Evolutionary conservation across 768 basidiomycete species (phyloP), one percentile per base, ranked within the genome.

Genomic region (Rhizopogon vesiculosus): DNA sequence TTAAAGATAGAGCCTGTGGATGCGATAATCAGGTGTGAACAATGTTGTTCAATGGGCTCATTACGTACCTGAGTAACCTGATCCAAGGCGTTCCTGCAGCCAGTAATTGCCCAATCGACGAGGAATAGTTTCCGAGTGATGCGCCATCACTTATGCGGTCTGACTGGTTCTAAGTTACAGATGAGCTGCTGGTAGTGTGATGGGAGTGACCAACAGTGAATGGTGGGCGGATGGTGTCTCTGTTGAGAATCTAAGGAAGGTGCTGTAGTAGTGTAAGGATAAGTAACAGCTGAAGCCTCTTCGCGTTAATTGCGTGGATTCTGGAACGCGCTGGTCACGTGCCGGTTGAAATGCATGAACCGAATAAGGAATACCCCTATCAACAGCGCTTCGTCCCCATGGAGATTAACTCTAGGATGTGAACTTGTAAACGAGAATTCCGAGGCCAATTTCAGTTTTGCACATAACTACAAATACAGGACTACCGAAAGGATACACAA

Each of bases 61-160:
- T 16, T 16, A 64, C 76, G 55, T 56, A 84, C 88, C 88, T 57
- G 87, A 89, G 64, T 85, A 90, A 3, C 88, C 88, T 44, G 86
- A 83, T 22, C 88, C 88, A 29, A 91, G 73, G 16, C 73, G 75
- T 39, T 82, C 76, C 19, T 76, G 74, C 35, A 91, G 64, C 69
- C 74, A 80, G 71, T 78, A 89, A 64, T 88, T 89, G 15, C 77
- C 85, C 12, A 89, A 70, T 39, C 62, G 59, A 16, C 64, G 64
- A 45, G 77, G 77, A 43, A 68, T 61, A 13, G 29, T 31, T 18
- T 70, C 62, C 28, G 19, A 5, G 13, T 39, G 41, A 7, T 43
- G 45, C 7, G 28, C 19, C 66, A 68, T 71, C 1, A 38, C 35
- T 38, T 16, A 25, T 49, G 25, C 19, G 8, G 16, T 10, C 5